phyloP scores from a whole-genome alignment of 2,329 filamentous ascomycete species.

The Aspergillus calidoustus region DNA sequence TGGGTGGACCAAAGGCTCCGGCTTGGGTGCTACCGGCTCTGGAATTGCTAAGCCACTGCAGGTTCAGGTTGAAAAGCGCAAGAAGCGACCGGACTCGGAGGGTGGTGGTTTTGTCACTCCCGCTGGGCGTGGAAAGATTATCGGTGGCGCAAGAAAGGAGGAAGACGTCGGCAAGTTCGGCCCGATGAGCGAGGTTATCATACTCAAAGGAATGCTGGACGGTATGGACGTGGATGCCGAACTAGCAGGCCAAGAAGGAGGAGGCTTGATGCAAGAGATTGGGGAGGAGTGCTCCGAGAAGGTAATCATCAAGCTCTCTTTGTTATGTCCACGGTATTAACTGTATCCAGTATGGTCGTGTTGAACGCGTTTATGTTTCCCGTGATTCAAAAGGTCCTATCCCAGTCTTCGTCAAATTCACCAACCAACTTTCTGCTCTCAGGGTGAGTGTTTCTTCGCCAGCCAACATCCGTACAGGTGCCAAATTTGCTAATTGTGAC shows the following conservation, averaged over 20 bases:
- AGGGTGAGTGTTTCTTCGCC: constrained; percentile 62
- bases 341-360: constrained; percentile 71
- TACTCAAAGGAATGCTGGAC: constrained; percentile 83
- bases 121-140: constrained; percentile 74
- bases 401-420: constrained; percentile 93
- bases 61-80: constrained; percentile 83
- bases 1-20: constrained; percentile 87
- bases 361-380: constrained; percentile 79
- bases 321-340: constrained; percentile 10
- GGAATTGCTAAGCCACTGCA: constrained; percentile 85
- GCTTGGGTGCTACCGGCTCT: constrained; percentile 78
- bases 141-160: constrained; percentile 70
- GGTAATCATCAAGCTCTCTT: constrained; percentile 45
- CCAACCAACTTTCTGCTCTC: constrained; percentile 79
- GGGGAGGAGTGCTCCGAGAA: constrained; percentile 90
- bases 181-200: constrained; percentile 78
- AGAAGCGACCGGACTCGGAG: constrained; percentile 76
- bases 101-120: constrained; percentile 77
- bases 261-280: constrained; percentile 84
- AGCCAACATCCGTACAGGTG: not conserved
- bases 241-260: constrained; percentile 65
- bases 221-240: constrained; percentile 82
- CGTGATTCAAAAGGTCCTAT: constrained; percentile 56
- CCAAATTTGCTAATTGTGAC: not conserved
- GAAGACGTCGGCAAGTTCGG: constrained; percentile 65